Evolutionary conservation across 768 basidiomycete species (phyloP).

Genomic region (Tricholoma furcatifolium): DNA sequence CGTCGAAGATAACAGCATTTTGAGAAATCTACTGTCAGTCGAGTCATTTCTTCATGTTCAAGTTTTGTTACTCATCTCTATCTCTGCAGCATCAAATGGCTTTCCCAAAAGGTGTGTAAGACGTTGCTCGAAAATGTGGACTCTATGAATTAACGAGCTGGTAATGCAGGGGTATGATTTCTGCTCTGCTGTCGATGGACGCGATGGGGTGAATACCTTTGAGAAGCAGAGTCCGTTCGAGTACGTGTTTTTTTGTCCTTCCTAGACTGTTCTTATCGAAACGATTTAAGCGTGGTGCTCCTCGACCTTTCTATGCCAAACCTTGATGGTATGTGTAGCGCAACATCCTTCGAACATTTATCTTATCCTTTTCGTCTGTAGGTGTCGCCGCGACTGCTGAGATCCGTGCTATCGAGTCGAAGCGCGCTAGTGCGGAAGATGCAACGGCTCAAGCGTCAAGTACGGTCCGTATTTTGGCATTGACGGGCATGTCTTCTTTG

Average conservation of each 20-base stretch:
- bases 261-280: conserved; percentile 5
- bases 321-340: conserved; percentile 65
- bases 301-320: conserved; percentile 92
- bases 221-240: conserved; percentile 78
- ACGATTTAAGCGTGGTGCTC: conserved; percentile 64
- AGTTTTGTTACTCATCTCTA: neutral
- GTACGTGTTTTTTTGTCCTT: conserved; percentile 43
- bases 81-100: conserved; percentile 54
- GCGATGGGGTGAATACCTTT: conserved; percentile 79
- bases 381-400: conserved; percentile 81
- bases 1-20: conserved; percentile 88
- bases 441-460: conserved; percentile 15
- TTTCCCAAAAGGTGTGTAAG: conserved; percentile 50
- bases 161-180: conserved; percentile 62
- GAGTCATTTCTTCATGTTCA: conserved; percentile 7
- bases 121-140: neutral
- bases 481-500: conserved; percentile 91
- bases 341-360: neutral
- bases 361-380: conserved; percentile 21
- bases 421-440: conserved; percentile 28
- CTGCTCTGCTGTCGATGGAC: conserved; percentile 80
- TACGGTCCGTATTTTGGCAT: conserved; percentile 67
- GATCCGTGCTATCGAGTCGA: conserved; percentile 73
- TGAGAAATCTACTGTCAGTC: conserved; percentile 80
- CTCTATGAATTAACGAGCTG: neutral